Evolutionary conservation across 257 asterid genomes (phyloP).

Genomic region (Lycium ferocissimum): DNA sequence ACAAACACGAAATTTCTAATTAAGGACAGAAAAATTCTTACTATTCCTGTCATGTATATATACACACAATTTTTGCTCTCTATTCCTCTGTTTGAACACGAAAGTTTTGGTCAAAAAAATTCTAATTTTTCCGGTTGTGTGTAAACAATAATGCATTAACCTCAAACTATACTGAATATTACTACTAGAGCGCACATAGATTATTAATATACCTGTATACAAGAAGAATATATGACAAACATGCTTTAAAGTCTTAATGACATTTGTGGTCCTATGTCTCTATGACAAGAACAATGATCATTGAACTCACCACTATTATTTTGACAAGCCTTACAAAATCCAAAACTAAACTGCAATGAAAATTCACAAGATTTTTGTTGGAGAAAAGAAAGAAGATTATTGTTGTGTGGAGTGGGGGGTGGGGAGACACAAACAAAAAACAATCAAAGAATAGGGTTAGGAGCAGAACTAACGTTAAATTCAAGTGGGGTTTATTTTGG

Average conservation of each 20-base stretch:
- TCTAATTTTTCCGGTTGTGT: no score
- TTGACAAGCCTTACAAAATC: not conserved
- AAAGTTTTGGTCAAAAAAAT: no score
- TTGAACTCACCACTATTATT: constrained; percentile 19
- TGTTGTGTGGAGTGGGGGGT: not conserved
- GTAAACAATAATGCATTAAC: not conserved
- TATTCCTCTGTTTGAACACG: no score
- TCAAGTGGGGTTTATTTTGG: not conserved
- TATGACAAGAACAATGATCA: constrained; percentile 18
- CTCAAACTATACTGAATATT: not conserved
- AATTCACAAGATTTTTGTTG: not conserved
- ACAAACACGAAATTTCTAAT: no score
- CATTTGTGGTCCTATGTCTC: constrained; percentile 17
- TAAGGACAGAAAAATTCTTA: no score
- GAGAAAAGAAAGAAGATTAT: not conserved
- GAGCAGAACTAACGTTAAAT: not conserved
- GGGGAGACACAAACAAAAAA: no score
- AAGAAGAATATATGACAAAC: constrained; percentile 17
- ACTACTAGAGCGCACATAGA: not conserved
- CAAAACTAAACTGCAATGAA: not conserved
- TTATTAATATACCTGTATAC: not conserved
- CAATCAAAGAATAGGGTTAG: not conserved
- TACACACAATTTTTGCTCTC: no score
- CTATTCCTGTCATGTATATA: no score
- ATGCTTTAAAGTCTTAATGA: constrained; percentile 1